phyloP scores from a whole-genome alignment of 805 yeast species.

The Schizosaccharomyces japonicus region DNA sequence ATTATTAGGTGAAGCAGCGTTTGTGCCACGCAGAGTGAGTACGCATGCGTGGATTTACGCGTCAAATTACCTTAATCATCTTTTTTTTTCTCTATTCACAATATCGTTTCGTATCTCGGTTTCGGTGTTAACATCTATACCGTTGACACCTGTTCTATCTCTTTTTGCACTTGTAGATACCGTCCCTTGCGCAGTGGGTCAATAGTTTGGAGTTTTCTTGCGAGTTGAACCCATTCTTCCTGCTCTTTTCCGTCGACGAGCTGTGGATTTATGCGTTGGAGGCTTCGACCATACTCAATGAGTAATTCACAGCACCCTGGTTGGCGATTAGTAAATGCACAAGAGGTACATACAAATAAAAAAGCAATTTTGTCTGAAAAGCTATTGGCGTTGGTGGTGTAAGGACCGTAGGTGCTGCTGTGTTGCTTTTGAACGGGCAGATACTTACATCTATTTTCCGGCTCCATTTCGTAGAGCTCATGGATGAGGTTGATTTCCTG shows the following conservation, averaged over 20 bases:
- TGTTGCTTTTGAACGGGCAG: constrained; percentile 18
- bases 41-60: no score
- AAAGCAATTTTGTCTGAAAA: neutral
- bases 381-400: neutral
- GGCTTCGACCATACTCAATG: constrained; percentile 20
- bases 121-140: neutral
- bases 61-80: no score
- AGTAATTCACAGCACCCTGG: constrained; percentile 12
- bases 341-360: neutral
- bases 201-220: constrained; percentile 23
- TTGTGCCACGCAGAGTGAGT: no score
- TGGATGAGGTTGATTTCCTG: constrained; percentile 26
- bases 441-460: constrained; percentile 34
- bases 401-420: neutral
- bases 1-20: no score
- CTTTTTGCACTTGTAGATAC: constrained; percentile 17
- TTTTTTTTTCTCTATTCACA: no score
- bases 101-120: neutral
- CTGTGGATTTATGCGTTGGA: constrained; percentile 11
- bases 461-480: constrained; percentile 51
- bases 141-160: neutral
- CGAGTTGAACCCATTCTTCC: constrained; percentile 15
- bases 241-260: constrained; percentile 11
- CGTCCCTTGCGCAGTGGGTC: constrained; percentile 47
- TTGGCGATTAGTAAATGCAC: neutral